Evolutionary conservation across 2,329 filamentous ascomycete species (phyloP).

Genomic region (Aspergillus fumigatiaffinis): DNA sequence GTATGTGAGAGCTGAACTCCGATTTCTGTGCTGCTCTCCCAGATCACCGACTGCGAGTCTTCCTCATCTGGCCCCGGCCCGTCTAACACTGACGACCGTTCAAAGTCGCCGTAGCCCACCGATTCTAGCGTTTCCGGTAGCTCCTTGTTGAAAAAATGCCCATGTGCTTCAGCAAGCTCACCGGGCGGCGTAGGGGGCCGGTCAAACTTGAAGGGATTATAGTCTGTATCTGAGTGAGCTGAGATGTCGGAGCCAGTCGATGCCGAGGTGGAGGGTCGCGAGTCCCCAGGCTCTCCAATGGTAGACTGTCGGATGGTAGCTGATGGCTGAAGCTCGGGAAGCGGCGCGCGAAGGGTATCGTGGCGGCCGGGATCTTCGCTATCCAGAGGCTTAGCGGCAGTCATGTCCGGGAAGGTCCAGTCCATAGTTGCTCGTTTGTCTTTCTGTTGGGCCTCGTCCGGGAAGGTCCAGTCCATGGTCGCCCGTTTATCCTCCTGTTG

Average conservation of each 20-base stretch:
- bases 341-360: slow-evolving; percentile 31
- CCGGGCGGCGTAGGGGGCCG: slow-evolving; percentile 27
- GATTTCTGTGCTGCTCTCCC: slow-evolving; percentile 17
- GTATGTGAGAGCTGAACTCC: slow-evolving; percentile 11
- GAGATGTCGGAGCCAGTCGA: slow-evolving; percentile 26
- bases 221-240: slow-evolving; percentile 35
- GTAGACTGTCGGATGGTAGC: slow-evolving; percentile 11
- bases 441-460: slow-evolving; percentile 4
- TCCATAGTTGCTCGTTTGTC: slow-evolving; percentile 46
- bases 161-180: slow-evolving; percentile 8
- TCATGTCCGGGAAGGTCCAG: slow-evolving; percentile 52
- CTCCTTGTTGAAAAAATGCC: slow-evolving; percentile 40
- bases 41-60: slow-evolving; percentile 44
- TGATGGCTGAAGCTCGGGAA: slow-evolving; percentile 12
- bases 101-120: slow-evolving; percentile 44
- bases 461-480: slow-evolving; percentile 7
- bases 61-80: slow-evolving; percentile 53
- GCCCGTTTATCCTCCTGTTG: slow-evolving; percentile 13
- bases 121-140: slow-evolving; percentile 45
- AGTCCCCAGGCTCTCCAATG: slow-evolving; percentile 26
- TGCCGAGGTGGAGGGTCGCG: slow-evolving; percentile 38
- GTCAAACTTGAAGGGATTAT: slow-evolving; percentile 43
- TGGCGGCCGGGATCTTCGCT: slow-evolving; percentile 20
- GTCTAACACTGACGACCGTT: slow-evolving; percentile 53
- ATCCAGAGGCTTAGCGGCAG: slow-evolving; percentile 9